Evolutionary conservation across 176 grass and related monocot genomes (phyloP), one percentile per base, ranked within the genome.

Genomic region (Sorghum bicolor): DNA sequence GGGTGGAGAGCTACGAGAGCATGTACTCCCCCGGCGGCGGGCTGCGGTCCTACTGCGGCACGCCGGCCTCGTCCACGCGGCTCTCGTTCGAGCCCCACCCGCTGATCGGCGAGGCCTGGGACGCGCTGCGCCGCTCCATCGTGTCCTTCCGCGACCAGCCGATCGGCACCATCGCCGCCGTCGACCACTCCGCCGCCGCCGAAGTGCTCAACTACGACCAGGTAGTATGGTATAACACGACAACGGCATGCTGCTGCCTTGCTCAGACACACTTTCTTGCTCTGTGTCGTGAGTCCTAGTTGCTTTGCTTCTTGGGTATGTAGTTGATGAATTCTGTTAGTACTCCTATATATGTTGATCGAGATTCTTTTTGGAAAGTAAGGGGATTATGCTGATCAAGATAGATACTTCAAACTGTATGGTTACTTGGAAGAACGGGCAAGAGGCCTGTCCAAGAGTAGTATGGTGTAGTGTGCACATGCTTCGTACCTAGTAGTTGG

Each of bases 141-240:
- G 90, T 97, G 8, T 83, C 32, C 82, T 97, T 92, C 76, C 92
- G 80, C n/a, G 92, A 86, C 68, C 88, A 89, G 64, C 95, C 95
- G 12, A 70, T 97, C 4, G 95, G 95, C 22, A 97, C 95, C 58
- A 94, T 97, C 73, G 95, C 95, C 28, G 95, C 95, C 77, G 86
- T 92, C 80, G 92, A 94, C 84, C 90, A 83, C 76, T 89, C 92
- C 72, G 85, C 95, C 36, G 92, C 16, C 48, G 48, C 5, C 57
- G 95, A 92, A 16, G 86, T 92, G 10, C 95, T 94, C 26, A 97
- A 97, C 87, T 94, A 97, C 82, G 95, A 97, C 86, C 95, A 97
- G 95, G 95, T 92, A 80, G 61, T 31, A 31, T 19, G 10, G 7
- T 6, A 6, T 4, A 3, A 0, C 66, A 81, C 47, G 66, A 69